Evolutionary conservation across 2,329 filamentous ascomycete species (phyloP).

Genomic region (Dothidotthia symphoricarpi): DNA sequence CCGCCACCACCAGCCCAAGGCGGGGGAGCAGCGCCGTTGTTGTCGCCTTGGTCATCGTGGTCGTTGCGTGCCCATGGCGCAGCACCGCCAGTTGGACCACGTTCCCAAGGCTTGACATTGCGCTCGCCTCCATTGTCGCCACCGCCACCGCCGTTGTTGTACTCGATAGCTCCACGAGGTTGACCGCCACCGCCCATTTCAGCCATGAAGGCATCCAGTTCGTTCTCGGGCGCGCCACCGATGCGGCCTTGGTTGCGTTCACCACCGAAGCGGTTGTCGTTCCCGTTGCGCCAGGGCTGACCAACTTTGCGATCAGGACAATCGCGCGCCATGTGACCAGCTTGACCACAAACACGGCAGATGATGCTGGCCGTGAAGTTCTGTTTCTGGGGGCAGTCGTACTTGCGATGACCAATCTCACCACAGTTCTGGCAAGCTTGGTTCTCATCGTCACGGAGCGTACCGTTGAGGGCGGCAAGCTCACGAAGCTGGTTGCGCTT

Average conservation of each 20-base stretch:
- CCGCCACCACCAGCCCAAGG: constrained; percentile 39
- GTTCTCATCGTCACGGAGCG: constrained; percentile 97
- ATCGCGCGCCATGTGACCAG: constrained; percentile 96
- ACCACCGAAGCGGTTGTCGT: constrained; percentile 52
- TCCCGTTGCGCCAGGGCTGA: constrained; percentile 77
- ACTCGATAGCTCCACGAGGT: constrained; percentile 72
- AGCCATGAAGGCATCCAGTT: constrained; percentile 99
- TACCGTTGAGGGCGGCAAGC: constrained; percentile 96
- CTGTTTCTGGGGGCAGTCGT: constrained; percentile 94
- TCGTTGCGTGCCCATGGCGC: constrained; percentile 67
- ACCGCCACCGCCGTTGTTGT: constrained; percentile 26
- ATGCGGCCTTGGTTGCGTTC: constrained; percentile 61
- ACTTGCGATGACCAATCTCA: constrained; percentile 98
- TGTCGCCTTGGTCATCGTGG: constrained; percentile 46
- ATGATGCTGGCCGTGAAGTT: constrained; percentile 99
- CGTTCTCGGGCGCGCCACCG: constrained; percentile 78
- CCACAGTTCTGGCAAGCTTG: constrained; percentile 99
- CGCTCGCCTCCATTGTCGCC: constrained; percentile 50
- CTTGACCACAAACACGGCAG: constrained; percentile 95
- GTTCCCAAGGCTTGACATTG: constrained; percentile 82
- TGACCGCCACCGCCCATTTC: constrained; percentile 72
- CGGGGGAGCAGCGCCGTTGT: constrained; percentile 41
- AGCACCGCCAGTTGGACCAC: constrained; percentile 76
- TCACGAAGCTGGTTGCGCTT: constrained; percentile 98
- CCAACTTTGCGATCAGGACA: constrained; percentile 93